Evolutionary conservation across 2,329 filamentous ascomycete species (phyloP).

Genomic region (Chaetomium olivaceum): DNA sequence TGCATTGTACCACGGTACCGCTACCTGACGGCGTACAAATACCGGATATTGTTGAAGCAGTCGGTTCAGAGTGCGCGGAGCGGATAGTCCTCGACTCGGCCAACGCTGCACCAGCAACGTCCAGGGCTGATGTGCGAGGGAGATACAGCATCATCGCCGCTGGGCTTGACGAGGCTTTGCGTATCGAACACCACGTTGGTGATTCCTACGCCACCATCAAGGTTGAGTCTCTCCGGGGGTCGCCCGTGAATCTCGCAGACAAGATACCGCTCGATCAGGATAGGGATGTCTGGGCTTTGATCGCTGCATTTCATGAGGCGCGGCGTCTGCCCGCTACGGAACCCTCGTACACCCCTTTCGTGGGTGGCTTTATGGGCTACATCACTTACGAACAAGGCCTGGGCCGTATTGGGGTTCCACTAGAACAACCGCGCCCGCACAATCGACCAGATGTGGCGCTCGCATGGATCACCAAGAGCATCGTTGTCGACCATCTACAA

Average conservation of each 20-base stretch:
- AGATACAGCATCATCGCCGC: slow-evolving; percentile 74
- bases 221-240: slow-evolving; percentile 15
- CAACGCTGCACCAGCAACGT: slow-evolving; percentile 49
- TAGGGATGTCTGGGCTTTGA: slow-evolving; percentile 51
- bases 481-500: slow-evolving; percentile 72
- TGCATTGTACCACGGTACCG: slow-evolving; percentile 45
- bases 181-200: slow-evolving; percentile 58
- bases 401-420: slow-evolving; percentile 53
- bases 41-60: slow-evolving; percentile 55
- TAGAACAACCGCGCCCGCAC: slow-evolving; percentile 40
- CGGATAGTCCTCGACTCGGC: slow-evolving; percentile 62
- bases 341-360: slow-evolving; percentile 58
- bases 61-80: slow-evolving; percentile 45
- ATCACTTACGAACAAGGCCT: slow-evolving; percentile 83
- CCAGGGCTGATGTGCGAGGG: slow-evolving; percentile 51
- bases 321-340: slow-evolving; percentile 33
- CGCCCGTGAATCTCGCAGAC: slow-evolving; percentile 32
- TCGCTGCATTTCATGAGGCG: slow-evolving; percentile 48
- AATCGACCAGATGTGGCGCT: slow-evolving; percentile 70
- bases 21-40: slow-evolving; percentile 51
- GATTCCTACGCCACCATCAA: slow-evolving; percentile 43
- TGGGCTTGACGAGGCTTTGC: slow-evolving; percentile 56
- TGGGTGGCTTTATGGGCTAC: slow-evolving; percentile 82
- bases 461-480: slow-evolving; percentile 72
- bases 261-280: slow-evolving; percentile 34